These are phyloP conservation scores for Geosiphon pyriformis DNA, from an alignment of 192 early-diverging fungal species.

Conservation along the genomic window DNA sequence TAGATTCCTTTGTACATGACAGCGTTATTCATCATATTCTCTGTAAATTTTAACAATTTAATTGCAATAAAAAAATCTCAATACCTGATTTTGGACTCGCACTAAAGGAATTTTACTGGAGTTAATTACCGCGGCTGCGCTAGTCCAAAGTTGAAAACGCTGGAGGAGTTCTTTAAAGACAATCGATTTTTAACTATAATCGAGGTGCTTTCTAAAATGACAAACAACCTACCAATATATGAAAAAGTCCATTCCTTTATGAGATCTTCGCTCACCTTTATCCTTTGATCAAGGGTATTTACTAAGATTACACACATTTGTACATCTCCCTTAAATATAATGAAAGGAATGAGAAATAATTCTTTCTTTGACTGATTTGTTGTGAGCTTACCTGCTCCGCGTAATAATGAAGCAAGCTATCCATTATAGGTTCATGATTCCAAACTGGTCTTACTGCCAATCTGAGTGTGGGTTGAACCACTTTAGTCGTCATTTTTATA, in stretches of 20 bases:
- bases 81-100: conserved; percentile 46
- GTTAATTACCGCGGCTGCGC: conserved; percentile 56
- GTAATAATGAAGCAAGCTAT: conserved; percentile 63
- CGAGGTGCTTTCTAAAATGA: not conserved
- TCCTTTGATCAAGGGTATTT: conserved; percentile 45
- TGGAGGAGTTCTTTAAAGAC: conserved; percentile 55
- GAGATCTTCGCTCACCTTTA: conserved; percentile 40
- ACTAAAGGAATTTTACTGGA: conserved; percentile 44
- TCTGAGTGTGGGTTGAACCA: conserved; percentile 36
- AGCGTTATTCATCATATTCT: conserved; percentile 29
- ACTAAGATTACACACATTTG: conserved; percentile 76
- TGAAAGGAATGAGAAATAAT: not conserved
- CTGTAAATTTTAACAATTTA: conserved; percentile 3
- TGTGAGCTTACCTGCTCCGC: conserved; percentile 53
- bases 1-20: conserved; percentile 53
- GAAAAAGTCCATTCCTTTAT: conserved; percentile 61
- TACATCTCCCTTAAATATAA: conserved; percentile 50
- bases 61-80: not conserved
- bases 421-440: conserved; percentile 44
- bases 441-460: conserved; percentile 32
- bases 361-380: not conserved
- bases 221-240: conserved; percentile 54
- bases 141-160: conserved; percentile 64
- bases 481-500: conserved; percentile 27
- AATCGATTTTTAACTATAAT: not conserved